Evolutionary conservation across 176 grass and related monocot species (phyloP), one percentile per base, ranked within the genome.

Genomic region (Paspalum vaginatum): DNA sequence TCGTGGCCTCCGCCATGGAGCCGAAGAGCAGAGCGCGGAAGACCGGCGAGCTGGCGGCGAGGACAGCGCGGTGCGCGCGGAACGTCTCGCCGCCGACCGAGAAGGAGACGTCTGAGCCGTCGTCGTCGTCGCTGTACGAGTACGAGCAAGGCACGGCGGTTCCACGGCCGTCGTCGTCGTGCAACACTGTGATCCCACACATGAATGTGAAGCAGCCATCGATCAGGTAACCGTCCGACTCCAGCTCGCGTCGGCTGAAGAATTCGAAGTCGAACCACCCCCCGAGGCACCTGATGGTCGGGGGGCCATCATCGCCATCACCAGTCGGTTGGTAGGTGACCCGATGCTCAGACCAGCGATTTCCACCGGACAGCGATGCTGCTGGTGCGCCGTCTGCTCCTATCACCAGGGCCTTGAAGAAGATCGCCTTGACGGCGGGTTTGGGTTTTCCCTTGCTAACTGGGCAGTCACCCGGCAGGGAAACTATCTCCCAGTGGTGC

Each of bases 21-120:
- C 84, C 79, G 8, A 70, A 74, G 38, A 91, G 66, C 74, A 80
- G 68, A 2, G 75, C 80, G 7, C 17, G 70, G 70, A 91, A 84
- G 2, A 87, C 84, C n/a, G 72, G 77, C 0, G 87, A 78, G 20
- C 88, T 58, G 7, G 83, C 88, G 9, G 79, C 79, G 13, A 86
- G 39, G 22, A 82, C 62, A 0, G 84, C 56, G 3, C 70, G 68
- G 37, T 87, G 88, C 0, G 61, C 88, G 12, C 15, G 26, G 58
- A 91, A 84, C n/a, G 14, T 75, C 57, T 91, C 80, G 7, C 61
- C 80, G 10, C 42, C 79, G 3, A 87, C 84, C 5, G 26, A 16
- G 72, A 87, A 91, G 37, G 37, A 65, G 15, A 65, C 8, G 62
- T 65, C 62, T 8, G 62, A 40, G 9, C 37, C 8, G 4, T 20